phyloP scores from a whole-genome alignment of 768 basidiomycete genomes.

The Cystoderma amianthinum region DNA sequence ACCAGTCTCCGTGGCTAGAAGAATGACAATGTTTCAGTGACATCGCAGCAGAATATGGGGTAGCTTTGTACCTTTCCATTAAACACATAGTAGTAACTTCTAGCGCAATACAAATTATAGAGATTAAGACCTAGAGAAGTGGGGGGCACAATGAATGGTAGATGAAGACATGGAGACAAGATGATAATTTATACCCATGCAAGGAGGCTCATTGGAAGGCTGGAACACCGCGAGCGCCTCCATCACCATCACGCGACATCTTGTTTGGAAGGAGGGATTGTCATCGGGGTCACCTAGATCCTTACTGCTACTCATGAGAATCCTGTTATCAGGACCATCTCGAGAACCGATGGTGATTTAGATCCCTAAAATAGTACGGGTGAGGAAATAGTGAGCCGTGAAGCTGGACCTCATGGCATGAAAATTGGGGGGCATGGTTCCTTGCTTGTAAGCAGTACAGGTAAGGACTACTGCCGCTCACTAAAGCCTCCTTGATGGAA shows the following conservation, averaged over 20 bases:
- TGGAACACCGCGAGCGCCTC: constrained; percentile 10
- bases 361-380: too few species aligned
- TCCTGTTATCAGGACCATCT: constrained; percentile 12
- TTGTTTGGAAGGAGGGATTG: constrained; percentile 12
- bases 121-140: background rate
- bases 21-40: too few species aligned
- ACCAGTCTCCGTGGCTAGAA: constrained; percentile 34
- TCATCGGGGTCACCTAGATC: constrained; percentile 16
- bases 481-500: too few species aligned
- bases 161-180: constrained; percentile 10
- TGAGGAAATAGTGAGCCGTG: too few species aligned
- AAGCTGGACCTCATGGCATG: too few species aligned
- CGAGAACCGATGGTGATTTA: constrained; percentile 1
- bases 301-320: too few species aligned
- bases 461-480: too few species aligned
- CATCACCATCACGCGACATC: constrained; percentile 27
- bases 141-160: background rate
- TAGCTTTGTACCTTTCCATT: constrained; percentile 5
- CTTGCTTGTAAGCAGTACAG: too few species aligned
- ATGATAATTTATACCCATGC: constrained; percentile 18
- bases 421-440: too few species aligned
- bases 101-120: constrained; percentile 47
- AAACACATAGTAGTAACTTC: constrained; percentile 7
- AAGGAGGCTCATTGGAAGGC: constrained; percentile 13
- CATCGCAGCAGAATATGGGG: too few species aligned